These are phyloP conservation scores for Zancudomyces culisetae DNA, from an alignment of 371 early-diverging fungal genomes.

Conservation along the genomic window DNA sequence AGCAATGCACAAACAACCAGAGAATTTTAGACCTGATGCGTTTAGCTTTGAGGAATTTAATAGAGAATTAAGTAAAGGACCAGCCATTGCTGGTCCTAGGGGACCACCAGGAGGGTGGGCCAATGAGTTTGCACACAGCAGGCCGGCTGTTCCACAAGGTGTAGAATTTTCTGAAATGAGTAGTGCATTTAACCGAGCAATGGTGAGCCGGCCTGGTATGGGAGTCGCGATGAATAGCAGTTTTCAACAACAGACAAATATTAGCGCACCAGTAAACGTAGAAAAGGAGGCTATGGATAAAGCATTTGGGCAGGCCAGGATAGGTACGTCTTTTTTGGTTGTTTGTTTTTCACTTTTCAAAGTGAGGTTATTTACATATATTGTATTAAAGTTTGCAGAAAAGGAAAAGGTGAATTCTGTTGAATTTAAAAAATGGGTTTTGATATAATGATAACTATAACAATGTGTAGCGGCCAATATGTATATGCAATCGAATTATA, in stretches of 20 bases:
- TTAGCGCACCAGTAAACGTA: slow-evolving; percentile 14
- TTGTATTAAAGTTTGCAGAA: no score
- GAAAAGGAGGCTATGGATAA: slow-evolving; percentile 43
- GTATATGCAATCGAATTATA: slow-evolving; percentile 15
- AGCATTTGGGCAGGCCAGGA: slow-evolving; percentile 47
- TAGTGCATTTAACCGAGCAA: slow-evolving; percentile 24
- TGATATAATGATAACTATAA: no score
- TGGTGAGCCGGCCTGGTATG: slow-evolving; percentile 9
- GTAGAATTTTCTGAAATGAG: slow-evolving; percentile 38
- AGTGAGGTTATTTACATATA: no score
- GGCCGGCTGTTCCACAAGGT: slow-evolving; percentile 11
- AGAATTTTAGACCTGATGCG: slow-evolving; percentile 7
- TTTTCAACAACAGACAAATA: slow-evolving; percentile 16
- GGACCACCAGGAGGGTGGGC: slow-evolving; percentile 36
- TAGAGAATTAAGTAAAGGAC: slow-evolving; percentile 15
- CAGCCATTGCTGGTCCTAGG: slow-evolving; percentile 10
- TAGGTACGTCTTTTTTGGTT: no score
- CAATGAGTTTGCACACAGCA: slow-evolving; percentile 40
- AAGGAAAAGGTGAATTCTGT: no score
- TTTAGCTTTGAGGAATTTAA: slow-evolving; percentile 27
- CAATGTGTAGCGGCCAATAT: not conserved
- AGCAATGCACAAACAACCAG: slow-evolving; percentile 2
- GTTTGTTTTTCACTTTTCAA: no score
- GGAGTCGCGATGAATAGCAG: slow-evolving; percentile 12
- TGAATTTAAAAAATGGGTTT: no score